Base-by-base conservation (phyloP, 1,284 basidiomycete species). In the Rhodotorula sp. region DNA sequence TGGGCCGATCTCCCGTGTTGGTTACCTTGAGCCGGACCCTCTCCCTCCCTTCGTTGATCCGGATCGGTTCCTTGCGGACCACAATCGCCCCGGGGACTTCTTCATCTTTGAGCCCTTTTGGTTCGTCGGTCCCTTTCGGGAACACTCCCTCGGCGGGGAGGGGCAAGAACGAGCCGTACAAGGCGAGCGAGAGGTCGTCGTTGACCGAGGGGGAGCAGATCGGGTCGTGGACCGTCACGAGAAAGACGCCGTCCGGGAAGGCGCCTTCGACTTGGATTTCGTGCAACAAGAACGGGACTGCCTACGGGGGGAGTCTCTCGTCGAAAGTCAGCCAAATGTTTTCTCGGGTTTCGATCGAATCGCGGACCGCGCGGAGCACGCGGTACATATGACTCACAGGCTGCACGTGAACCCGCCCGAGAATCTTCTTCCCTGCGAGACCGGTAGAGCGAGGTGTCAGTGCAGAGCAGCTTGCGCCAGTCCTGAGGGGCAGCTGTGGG, bases 231-330 rank as follows among this genome's bases (percentile, higher is more conserved):
- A 97, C 91, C 0, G 94, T 95, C 43, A 97, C 93, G 23, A 97
- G 86, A 82, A 97, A 97, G 0, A 94, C 92, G 6, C 93, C 88
- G 72, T 93, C 90, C 2, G 82, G 84, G 79, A 97, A 93, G 2
- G 92, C 95, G 26, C 93, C 94, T 80, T 97, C 94, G 2, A 97
- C 91, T 80, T 95, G 93, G 50, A 97, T 89, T 76, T 93, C 88
- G 73, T 93, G 80, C 28, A 83, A 68, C 28, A 80, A 72, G 48
- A 78, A 74, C 2, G 82, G 77, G 1, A 83, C 82, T 34, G 73
- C 49, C 72, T 66, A 59, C 55, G 21, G 14, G 55, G 64, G 7
- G 19, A 3, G 10, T 8, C 2, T 14, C 28, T 28, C 3, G 28
- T 28, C 28, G 28, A 15, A 15, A n/a, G 50, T 43, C n/a, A n/a